Percentiles rank a stretch among this genome's conserved stretches.
These are phyloP conservation scores for Curvularia sp. DNA, from an alignment of 2,329 filamentous ascomycete genomes.

Conservation along the genomic window DNA sequence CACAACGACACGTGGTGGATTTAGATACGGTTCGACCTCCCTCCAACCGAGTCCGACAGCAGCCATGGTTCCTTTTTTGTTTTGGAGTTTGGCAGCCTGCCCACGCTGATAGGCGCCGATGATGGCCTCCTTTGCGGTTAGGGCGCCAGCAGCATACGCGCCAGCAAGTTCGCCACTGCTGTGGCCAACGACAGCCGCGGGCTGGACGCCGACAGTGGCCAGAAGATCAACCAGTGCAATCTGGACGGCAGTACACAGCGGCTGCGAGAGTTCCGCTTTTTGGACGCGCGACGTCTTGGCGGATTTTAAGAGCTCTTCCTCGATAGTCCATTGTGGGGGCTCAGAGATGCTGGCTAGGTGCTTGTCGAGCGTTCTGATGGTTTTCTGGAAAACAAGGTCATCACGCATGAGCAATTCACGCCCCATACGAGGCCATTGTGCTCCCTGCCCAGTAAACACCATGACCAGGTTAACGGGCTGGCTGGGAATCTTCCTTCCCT, in stretches of 20 bases:
- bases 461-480: no score
- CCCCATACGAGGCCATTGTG: no score
- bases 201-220: slow-evolving; percentile 15
- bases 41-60: slow-evolving; percentile 19
- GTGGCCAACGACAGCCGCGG: slow-evolving; percentile 45
- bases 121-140: slow-evolving; percentile 29
- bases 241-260: slow-evolving; percentile 34
- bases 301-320: no score
- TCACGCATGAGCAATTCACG: no score
- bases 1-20: not conserved
- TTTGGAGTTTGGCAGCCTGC: slow-evolving; percentile 1
- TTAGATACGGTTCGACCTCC: slow-evolving; percentile 1
- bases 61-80: slow-evolving; percentile 20
- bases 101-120: slow-evolving; percentile 27
- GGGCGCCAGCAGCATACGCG: slow-evolving; percentile 44
- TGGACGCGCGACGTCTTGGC: no score
- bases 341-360: no score
- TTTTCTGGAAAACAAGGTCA: no score
- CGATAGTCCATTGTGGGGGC: no score
- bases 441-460: no score
- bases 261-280: no score
- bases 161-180: slow-evolving; percentile 54
- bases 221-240: slow-evolving; percentile 26
- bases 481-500: no score
- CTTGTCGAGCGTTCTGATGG: no score